Conservation (phyloP, 805 yeast species). For the Tetrapisispora iriomotensis region DNA sequence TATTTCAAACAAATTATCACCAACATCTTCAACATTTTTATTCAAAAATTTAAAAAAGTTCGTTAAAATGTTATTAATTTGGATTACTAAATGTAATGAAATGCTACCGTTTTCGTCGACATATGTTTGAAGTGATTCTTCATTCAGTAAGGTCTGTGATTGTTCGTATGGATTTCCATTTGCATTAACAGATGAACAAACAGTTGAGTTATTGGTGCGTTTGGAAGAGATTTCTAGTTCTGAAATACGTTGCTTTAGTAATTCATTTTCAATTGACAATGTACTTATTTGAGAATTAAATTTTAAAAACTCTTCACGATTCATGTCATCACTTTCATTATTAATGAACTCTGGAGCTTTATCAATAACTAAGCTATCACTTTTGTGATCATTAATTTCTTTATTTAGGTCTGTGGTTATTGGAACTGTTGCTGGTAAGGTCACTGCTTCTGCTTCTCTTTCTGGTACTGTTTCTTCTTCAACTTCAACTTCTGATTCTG, state of each 20-base stretch:
- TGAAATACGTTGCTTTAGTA: slow-evolving; percentile 30
- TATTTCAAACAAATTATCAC: slow-evolving; percentile 14
- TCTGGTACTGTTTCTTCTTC: neutral
- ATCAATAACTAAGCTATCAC: too few species aligned
- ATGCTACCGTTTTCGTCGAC: slow-evolving; percentile 12
- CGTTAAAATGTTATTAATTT: slow-evolving; percentile 6
- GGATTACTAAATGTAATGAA: slow-evolving; percentile 9
- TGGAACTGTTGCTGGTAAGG: neutral
- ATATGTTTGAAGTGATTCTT: slow-evolving; percentile 6
- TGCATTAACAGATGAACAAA: neutral
- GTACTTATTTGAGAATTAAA: slow-evolving; percentile 23
- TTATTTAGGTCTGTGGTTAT: too few species aligned
- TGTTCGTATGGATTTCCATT: neutral
- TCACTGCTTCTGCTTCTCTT: neutral
- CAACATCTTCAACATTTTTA: slow-evolving; percentile 7
- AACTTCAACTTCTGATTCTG: neutral
- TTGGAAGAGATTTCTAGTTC: slow-evolving; percentile 36
- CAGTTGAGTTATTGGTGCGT: neutral
- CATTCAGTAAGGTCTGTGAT: slow-evolving; percentile 1
- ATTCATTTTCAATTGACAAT: slow-evolving; percentile 27
- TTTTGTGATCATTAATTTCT: too few species aligned
- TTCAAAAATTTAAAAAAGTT: slow-evolving; percentile 7
- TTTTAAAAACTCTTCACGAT: slow-evolving; percentile 26
- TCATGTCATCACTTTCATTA: neutral
- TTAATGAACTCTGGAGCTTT: too few species aligned